Base-by-base conservation (phyloP, 2,329 filamentous ascomycete species). In the Neonectria punicea region DNA sequence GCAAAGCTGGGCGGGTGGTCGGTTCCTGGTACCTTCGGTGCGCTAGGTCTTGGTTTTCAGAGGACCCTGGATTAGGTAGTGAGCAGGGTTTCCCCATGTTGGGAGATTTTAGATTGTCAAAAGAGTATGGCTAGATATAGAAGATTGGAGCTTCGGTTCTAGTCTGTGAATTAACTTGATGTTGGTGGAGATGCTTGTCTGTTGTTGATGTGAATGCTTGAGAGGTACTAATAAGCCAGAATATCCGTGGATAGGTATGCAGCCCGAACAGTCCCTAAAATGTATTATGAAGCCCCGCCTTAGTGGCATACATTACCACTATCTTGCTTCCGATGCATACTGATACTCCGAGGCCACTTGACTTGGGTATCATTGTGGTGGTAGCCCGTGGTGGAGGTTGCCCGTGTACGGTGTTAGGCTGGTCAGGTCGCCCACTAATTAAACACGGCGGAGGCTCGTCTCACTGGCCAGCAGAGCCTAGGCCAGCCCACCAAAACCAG, bases 1-100 rank as follows among this genome's bases (percentile, higher is more conserved):
- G 16, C 58, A 70, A n/a, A 61, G 66, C 28, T 67, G 63, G 63
- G 41, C 62, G 16, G 71, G 70, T 18, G 69, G 62, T 18, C 66
- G 71, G 25, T 64, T 67, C 43, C 61, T 65, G 60, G 55, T 68
- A 44, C 62, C 68, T 46, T 66, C 55, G 32, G 63, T 64, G 25
- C 53, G 51, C 28, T 60, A 36, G 56, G 20, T n/a, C 30, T 56
- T 64, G 10, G 10, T 20, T 50, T 53, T 8, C 13, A 28, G 53
- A 30, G 5, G 39, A 41, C 18, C 5, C 30, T 47, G 20, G 46
- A 53, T 39, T 43, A 20, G 25, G 25, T 25, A 25, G n/a, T 34
- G 28, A n/a, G 9, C 14, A 8, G n/a, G 3, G n/a, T 25, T 4
- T 1, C 30, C 28, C n/a, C 32, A 7, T n/a, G 22, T 4, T 4